phyloP scores from a whole-genome alignment of 2,329 filamentous ascomycete species.

The Beauveria scarabaeidicola region DNA sequence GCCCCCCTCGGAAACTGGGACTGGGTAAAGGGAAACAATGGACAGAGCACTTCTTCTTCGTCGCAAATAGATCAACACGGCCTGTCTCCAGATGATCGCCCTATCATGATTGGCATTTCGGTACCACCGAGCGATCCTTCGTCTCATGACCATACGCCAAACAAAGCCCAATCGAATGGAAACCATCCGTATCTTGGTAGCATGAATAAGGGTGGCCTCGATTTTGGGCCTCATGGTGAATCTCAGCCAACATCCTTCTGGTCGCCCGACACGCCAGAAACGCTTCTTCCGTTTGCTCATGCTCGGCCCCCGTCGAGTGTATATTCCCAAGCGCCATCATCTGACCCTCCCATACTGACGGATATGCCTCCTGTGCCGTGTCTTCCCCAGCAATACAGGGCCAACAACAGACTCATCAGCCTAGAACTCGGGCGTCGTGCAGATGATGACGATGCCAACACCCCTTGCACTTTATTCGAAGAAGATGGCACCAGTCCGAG shows the following conservation, averaged over 20 bases:
- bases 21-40: conserved; percentile 41
- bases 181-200: not conserved
- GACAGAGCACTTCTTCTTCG: conserved; percentile 20
- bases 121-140: conserved; percentile 40
- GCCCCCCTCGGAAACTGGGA: conserved; percentile 49
- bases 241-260: conserved; percentile 42
- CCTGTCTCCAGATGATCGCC: conserved; percentile 60
- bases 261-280: conserved; percentile 54
- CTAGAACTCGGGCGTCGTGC: conserved; percentile 20
- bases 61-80: conserved; percentile 29
- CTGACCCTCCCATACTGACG: conserved; percentile 19
- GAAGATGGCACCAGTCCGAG: conserved; percentile 49
- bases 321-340: conserved; percentile 48
- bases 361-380: conserved; percentile 52
- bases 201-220: not conserved
- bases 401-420: conserved; percentile 25
- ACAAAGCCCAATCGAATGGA: conserved; percentile 26
- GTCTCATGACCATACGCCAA: conserved; percentile 21
- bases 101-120: conserved; percentile 64
- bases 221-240: conserved; percentile 14
- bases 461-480: conserved; percentile 60
- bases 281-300: conserved; percentile 31
- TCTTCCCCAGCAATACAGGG: conserved; percentile 39
- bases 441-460: conserved; percentile 37
- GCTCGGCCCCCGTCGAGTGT: conserved; percentile 47